These are phyloP conservation scores for Apiotrichum montevideense DNA, from an alignment of 1,284 basidiomycete genomes.

Conservation along the genomic window DNA sequence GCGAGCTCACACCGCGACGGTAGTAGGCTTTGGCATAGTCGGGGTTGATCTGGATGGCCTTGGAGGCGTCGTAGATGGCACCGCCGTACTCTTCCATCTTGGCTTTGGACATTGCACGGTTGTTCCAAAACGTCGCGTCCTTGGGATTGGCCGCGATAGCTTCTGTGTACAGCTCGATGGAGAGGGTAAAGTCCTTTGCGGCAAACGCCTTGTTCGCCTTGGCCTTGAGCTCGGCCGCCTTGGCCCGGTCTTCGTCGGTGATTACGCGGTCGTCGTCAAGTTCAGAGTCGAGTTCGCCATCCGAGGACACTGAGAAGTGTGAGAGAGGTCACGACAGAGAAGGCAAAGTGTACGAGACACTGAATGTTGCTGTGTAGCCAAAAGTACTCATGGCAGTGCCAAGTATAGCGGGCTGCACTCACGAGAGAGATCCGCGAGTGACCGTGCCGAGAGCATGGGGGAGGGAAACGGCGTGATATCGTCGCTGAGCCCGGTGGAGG, in stretches of 20 bases:
- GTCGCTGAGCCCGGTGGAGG: conserved; percentile 23
- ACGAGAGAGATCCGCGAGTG: conserved; percentile 38
- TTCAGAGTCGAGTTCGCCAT: conserved; percentile 42
- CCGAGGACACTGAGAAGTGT: conserved; percentile 21
- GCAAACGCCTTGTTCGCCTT: conserved; percentile 81
- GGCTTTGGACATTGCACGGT: conserved; percentile 49
- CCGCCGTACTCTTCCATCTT: conserved; percentile 51
- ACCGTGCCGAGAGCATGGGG: conserved; percentile 31
- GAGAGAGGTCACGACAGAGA: background rate
- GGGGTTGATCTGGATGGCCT: conserved; percentile 81
- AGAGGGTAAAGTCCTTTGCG: conserved; percentile 56
- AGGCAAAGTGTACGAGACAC: background rate
- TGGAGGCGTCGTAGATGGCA: conserved; percentile 50
- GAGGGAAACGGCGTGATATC: conserved; percentile 45
- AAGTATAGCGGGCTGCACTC: conserved; percentile 8
- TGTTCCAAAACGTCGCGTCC: conserved; percentile 47
- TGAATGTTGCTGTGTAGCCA: background rate
- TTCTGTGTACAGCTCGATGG: conserved; percentile 66
- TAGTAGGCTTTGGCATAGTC: conserved; percentile 70
- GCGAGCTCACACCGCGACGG: conserved; percentile 83
- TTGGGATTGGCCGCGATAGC: conserved; percentile 72
- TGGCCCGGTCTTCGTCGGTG: conserved; percentile 61
- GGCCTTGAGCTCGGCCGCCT: conserved; percentile 66
- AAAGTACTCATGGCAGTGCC: background rate
- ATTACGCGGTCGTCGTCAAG: conserved; percentile 47